Evolutionary conservation across 1,284 basidiomycete species (phyloP), one percentile per base, ranked within the genome.

Genomic region (Cerioporus squamosus): DNA sequence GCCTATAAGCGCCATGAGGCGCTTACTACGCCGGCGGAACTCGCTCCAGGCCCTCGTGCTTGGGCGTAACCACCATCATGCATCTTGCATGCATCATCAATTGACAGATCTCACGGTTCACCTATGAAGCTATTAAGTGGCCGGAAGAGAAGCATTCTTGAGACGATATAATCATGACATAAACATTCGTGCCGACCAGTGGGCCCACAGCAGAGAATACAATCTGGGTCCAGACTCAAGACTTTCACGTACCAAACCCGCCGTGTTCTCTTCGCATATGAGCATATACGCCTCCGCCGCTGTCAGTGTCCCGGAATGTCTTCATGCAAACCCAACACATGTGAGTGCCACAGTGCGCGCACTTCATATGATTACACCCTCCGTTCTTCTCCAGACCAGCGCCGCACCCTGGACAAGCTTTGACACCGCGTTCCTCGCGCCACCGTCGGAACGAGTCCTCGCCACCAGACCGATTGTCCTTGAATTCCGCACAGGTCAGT

Each of bases 331-430:
- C 57, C 65, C 65, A 66, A 40, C 65, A 66, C 55, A 64, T 61
- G 42, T 66, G 64, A 4, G 60, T 53, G 23, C 64, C 60, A 24
- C 64, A 66, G 5, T 53, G 59, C 14, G 38, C 26, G 23, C 64
- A 66, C 7, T n/a, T 52, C 60, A 66, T 66, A 38, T 66, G 64
- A 52, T 66, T 66, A 51, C 64, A 66, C 7, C 64, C 64, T 14
- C 64, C 74, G 49, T 55, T 64, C 60, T 77, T 76, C 63, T 75
- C 68, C 40, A 77, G 67, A 50, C 69, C 66, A 3, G 68, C 69
- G 5, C 62, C 55, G 57, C 76, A 77, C 6, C 68, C 64, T 3
- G 76, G 76, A 55, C 75, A 78, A 20, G 67, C 51, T 64, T 73
- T 74, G 45, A 76, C 72, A 20, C 63, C 65, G 52, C 75, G 61